phyloP scores from a whole-genome alignment of 441 rosid species.

The Monsonia emarginata region DNA sequence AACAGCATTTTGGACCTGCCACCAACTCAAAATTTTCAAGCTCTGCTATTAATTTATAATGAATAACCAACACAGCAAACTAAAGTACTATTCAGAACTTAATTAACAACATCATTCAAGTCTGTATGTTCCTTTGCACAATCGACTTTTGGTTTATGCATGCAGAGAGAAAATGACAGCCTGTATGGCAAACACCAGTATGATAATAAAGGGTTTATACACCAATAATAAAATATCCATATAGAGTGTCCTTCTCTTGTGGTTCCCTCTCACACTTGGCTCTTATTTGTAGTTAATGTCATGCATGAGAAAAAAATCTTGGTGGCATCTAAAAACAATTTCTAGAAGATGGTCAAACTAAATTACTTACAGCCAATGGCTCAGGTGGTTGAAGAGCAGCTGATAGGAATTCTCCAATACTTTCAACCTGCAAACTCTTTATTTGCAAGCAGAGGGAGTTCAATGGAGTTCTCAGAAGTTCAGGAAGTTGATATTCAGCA shows the following conservation, averaged over 20 bases:
- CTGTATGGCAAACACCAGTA: neutral
- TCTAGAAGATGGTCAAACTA: no score
- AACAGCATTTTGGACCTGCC: slow-evolving; percentile 90
- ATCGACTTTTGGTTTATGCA: neutral
- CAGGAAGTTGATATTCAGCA: slow-evolving; percentile 94
- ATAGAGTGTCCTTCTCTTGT: neutral
- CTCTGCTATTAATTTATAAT: slow-evolving; percentile 3
- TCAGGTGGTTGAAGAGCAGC: slow-evolving; percentile 96
- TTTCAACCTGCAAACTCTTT: slow-evolving; percentile 80
- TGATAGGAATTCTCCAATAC: slow-evolving; percentile 86
- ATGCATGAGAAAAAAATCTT: neutral
- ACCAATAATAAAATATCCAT: neutral
- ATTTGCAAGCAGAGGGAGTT: slow-evolving; percentile 99
- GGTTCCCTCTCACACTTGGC: neutral
- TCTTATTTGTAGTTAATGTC: neutral
- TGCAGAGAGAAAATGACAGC: neutral
- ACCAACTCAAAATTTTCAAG: slow-evolving; percentile 17
- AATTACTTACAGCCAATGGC: slow-evolving; percentile 67
- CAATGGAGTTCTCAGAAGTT: slow-evolving; percentile 92
- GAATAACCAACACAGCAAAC: neutral
- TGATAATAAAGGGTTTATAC: neutral
- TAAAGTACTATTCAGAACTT: slow-evolving; percentile 1
- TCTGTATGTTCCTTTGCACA: neutral
- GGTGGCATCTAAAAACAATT: neutral
- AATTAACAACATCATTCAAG: neutral